Percentiles rank a stretch among this genome's conserved stretches.
Conservation (phyloP, 169 alveolate species). For the Cyclospora cayetanensis region DNA sequence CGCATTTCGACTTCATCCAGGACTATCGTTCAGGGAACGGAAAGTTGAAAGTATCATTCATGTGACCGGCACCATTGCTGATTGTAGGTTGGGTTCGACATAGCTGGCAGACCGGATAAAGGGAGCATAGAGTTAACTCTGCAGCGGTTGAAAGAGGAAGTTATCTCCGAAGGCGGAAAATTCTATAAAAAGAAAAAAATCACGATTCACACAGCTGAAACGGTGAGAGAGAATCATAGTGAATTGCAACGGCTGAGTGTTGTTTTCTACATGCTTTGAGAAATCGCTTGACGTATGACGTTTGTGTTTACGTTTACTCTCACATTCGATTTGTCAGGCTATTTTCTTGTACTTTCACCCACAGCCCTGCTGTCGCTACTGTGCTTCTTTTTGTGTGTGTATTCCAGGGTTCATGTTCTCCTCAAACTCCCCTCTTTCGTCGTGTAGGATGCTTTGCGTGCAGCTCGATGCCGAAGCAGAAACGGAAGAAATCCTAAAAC, state of each 20-base stretch:
- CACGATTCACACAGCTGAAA: constrained; percentile 30
- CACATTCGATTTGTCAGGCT: too few species aligned
- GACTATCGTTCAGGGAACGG: too few species aligned
- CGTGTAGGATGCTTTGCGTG: background rate
- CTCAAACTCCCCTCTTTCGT: background rate
- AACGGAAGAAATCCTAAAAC: background rate
- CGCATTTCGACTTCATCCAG: too few species aligned
- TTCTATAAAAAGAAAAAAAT: background rate
- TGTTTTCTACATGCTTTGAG: too few species aligned
- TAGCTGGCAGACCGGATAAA: constrained; percentile 35
- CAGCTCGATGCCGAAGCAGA: constrained; percentile 13
- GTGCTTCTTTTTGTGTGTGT: background rate
- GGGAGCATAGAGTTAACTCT: background rate
- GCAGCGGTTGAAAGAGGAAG: background rate
- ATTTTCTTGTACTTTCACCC: too few species aligned
- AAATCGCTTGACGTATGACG: too few species aligned
- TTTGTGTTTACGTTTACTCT: too few species aligned
- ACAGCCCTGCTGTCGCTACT: background rate
- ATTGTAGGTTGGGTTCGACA: constrained; percentile 32
- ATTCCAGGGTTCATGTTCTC: background rate
- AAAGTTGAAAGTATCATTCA: too few species aligned
- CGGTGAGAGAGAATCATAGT: background rate
- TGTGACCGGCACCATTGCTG: background rate
- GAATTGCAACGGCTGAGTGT: too few species aligned
- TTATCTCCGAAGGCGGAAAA: background rate